Percentiles rank a stretch among this genome's conserved stretches.
Conservation (phyloP, 1,139 yeast species). For the Candida frijolesensis region DNA sequence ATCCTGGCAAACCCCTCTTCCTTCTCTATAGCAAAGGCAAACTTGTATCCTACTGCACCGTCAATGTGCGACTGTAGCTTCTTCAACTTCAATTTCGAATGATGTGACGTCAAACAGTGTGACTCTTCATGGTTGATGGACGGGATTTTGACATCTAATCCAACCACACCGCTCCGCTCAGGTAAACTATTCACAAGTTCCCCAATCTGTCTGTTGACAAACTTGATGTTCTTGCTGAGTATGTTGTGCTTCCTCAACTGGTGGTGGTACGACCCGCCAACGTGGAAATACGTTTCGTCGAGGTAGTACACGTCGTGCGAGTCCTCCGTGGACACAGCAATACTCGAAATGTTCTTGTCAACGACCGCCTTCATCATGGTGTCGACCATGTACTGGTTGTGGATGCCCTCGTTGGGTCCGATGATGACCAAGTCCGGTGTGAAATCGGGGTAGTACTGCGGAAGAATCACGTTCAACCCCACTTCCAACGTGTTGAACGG, state of each 20-base stretch:
- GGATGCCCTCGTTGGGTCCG: conserved; percentile 41
- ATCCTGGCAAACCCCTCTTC: not conserved
- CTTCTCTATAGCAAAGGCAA: conserved; percentile 1
- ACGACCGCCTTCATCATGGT: conserved; percentile 17
- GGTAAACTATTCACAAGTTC: conserved; percentile 18
- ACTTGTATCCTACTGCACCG: not conserved
- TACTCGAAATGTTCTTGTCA: conserved; percentile 22
- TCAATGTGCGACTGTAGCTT: not conserved
- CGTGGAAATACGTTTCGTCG: conserved; percentile 24
- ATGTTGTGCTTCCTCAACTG: conserved; percentile 23
- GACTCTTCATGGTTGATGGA: conserved; percentile 33
- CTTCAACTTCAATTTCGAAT: conserved; percentile 5
- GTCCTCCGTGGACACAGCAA: conserved; percentile 32
- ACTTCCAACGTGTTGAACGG: conserved; percentile 34
- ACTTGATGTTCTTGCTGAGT: conserved; percentile 28
- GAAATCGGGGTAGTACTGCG: conserved; percentile 29
- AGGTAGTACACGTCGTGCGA: conserved; percentile 35
- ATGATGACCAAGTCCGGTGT: conserved; percentile 40
- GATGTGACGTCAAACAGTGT: conserved; percentile 24
- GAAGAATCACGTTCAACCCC: conserved; percentile 37
- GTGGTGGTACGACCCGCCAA: conserved; percentile 7
- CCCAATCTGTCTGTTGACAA: conserved; percentile 27
- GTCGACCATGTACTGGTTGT: conserved; percentile 14
- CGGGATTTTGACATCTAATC: conserved; percentile 35
- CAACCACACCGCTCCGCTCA: conserved; percentile 10